Percentiles rank a stretch among this genome's conserved stretches.
Conservation (phyloP, 2,329 filamentous ascomycete genomes). For the Neocucurbitaria cava region DNA sequence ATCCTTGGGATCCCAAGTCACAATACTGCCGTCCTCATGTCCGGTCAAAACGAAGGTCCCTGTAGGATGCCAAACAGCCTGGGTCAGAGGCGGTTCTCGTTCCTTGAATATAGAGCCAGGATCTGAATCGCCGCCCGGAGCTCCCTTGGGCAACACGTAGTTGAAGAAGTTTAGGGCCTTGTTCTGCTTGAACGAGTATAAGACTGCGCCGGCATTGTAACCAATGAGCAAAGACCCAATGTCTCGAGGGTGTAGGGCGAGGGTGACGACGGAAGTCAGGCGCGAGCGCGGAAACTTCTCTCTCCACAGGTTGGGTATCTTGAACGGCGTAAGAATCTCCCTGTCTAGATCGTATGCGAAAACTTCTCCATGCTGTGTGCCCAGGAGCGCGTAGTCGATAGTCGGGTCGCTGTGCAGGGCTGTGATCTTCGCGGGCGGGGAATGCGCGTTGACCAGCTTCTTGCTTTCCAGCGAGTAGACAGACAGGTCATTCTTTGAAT, state of each 20-base stretch:
- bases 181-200: constrained; percentile 96
- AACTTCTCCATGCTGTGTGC: constrained; percentile 81
- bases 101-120: constrained; percentile 65
- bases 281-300: constrained; percentile 73
- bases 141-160: constrained; percentile 81
- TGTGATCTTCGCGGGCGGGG: constrained; percentile 77
- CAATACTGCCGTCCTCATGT: constrained; percentile 89
- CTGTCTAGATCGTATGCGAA: constrained; percentile 93
- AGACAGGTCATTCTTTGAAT: constrained; percentile 83
- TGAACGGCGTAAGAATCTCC: constrained; percentile 76
- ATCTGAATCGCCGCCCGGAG: constrained; percentile 78
- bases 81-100: constrained; percentile 76
- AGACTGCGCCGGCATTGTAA: constrained; percentile 85
- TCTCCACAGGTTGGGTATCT: constrained; percentile 86
- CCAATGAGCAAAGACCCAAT: constrained; percentile 90
- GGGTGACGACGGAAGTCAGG: constrained; percentile 71
- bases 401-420: constrained; percentile 83
- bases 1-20: constrained; percentile 94
- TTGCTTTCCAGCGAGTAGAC: constrained; percentile 82
- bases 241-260: constrained; percentile 89
- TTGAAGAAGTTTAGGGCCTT: constrained; percentile 78
- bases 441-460: constrained; percentile 70
- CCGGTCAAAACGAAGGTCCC: constrained; percentile 87
- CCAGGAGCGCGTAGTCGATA: constrained; percentile 91
- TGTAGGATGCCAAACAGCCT: constrained; percentile 93